These are phyloP conservation scores for Hygrophila difformis DNA, from an alignment of 257 asterid genomes.

Conservation along the genomic window DNA sequence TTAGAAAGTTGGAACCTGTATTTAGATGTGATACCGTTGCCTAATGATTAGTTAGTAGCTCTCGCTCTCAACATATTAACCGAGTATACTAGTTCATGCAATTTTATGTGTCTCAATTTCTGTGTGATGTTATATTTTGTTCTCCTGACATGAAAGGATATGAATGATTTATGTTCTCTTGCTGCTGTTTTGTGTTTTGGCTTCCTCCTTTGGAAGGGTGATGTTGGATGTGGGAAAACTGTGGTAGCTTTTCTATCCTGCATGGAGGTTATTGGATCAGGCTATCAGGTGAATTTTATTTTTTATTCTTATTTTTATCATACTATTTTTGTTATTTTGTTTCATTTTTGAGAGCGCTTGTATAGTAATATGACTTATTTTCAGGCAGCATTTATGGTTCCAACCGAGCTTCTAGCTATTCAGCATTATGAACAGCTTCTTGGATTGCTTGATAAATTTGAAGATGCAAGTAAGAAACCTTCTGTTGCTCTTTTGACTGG, in stretches of 20 bases:
- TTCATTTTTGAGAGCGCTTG: too few relatives aligned
- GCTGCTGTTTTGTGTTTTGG: neutral
- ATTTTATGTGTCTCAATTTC: neutral
- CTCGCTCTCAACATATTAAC: too few relatives aligned
- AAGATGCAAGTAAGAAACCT: slow-evolving; percentile 38
- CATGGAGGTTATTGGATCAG: slow-evolving; percentile 86
- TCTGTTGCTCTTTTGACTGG: slow-evolving; percentile 81
- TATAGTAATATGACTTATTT: too few relatives aligned
- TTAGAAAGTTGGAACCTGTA: neutral
- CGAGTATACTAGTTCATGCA: neutral
- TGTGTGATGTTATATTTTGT: neutral
- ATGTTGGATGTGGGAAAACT: slow-evolving; percentile 98
- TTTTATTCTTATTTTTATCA: slow-evolving; percentile 2
- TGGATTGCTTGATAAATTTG: slow-evolving; percentile 55
- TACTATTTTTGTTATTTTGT: slow-evolving; percentile 9
- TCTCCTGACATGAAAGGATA: neutral
- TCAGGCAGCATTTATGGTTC: slow-evolving; percentile 99
- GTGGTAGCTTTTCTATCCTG: slow-evolving; percentile 92
- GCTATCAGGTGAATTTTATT: slow-evolving; percentile 69
- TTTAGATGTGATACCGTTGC: neutral
- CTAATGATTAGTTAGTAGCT: neutral
- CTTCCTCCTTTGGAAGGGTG: slow-evolving; percentile 48
- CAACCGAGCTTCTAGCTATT: slow-evolving; percentile 89
- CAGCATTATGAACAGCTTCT: slow-evolving; percentile 86
- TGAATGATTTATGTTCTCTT: neutral